Base-by-base conservation (phyloP, 1,284 basidiomycete genomes). In the Waitea zeae region DNA sequence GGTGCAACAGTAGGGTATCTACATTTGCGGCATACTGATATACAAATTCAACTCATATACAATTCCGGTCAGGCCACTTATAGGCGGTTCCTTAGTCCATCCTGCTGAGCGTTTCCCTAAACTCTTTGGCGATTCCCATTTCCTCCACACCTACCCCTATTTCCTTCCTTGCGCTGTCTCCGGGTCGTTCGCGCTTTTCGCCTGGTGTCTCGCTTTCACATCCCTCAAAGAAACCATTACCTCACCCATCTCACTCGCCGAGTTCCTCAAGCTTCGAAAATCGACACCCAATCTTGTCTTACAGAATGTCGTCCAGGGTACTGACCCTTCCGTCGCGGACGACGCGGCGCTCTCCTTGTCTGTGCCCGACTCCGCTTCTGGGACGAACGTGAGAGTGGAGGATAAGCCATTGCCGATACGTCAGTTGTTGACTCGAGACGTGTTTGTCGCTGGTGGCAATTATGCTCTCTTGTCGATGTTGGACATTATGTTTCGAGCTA, bases 121-220 rank as follows among this genome's bases (percentile, higher is more conserved):
- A 11, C 33, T 71, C 3, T 83, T 82, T 44, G 74, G 75, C 11
- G 41, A 64, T 35, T 71, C 58, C 36, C 54, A 59, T 17, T 79
- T 83, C 48, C 53, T 77, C 44, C 69, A 64, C 40, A 59, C 57
- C 36, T 74, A 81, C 49, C 79, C 80, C 11, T 83, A 83, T 51
- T 79, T 83, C 51, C 58, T 83, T 31, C 69, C 79, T 9, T 83
- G 78, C 42, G 62, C 73, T 26, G 57, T 78, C 12, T 62, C 74
- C 1, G 74, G 73, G 2, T 62, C 63, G 2, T 67, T 70, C 46
- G 63, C 73, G 3, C 46, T 60, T 11, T 17, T 71, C 4, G 62
- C 67, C 6, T 73, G 67, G 57, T 24, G 70, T 12, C 50, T 72
- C 9, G 67, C 67, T 0, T 56, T 58, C 20, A 36, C 67, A 12